Percentiles rank a stretch among this genome's conserved stretches.
Evolutionary conservation across 805 yeast species (phyloP).

Genomic region (Metschnikowia corniflorae): DNA sequence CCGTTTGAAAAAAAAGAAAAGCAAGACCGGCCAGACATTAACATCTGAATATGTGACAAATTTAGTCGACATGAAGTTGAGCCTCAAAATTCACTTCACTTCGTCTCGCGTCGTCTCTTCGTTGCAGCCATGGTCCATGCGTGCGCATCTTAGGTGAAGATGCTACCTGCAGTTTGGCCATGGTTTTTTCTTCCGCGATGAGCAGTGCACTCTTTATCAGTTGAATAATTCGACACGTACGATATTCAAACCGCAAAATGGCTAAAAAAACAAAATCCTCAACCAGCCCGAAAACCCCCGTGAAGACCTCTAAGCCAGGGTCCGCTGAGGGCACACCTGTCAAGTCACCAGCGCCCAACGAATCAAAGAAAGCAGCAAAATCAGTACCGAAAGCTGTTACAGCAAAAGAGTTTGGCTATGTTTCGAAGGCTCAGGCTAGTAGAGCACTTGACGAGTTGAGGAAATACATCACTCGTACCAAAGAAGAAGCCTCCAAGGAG

Average conservation of each 20-base stretch:
- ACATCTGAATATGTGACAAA: no score
- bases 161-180: conserved; percentile 11
- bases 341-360: conserved; percentile 18
- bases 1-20: no score
- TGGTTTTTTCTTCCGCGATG: conserved; percentile 17
- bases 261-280: conserved; percentile 19
- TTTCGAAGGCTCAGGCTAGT: conserved; percentile 13
- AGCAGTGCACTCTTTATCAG: conserved; percentile 9
- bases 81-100: no score
- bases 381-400: conserved; percentile 10
- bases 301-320: conserved; percentile 5
- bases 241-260: conserved; percentile 10
- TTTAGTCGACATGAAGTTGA: no score
- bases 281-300: conserved; percentile 19
- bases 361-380: conserved; percentile 13
- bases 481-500: conserved; percentile 26
- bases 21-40: no score
- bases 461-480: conserved; percentile 46
- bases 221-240: no score
- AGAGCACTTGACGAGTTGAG: conserved; percentile 65
- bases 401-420: conserved; percentile 14
- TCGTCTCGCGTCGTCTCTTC: no score
- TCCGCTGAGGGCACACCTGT: conserved; percentile 10
- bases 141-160: no score
- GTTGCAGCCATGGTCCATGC: no score